Evolutionary conservation across 352 stramenopile genomes (phyloP), one percentile per base, ranked within the genome.

Genomic region (Globisporangium megalacanthum): DNA sequence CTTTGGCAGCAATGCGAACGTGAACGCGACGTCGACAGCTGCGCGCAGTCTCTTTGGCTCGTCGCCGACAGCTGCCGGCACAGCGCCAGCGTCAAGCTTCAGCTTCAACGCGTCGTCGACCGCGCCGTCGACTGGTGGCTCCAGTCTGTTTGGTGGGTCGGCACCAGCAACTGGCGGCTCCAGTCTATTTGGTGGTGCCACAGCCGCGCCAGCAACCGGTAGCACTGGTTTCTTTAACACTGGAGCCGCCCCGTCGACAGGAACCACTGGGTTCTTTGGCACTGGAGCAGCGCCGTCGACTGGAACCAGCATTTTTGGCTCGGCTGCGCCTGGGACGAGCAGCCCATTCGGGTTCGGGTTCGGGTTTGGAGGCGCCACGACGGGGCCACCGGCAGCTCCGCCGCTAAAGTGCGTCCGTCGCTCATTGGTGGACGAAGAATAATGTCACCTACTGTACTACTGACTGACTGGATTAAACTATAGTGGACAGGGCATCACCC

Each of bases 401-500:
- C 52, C 42, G 33, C 59, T 51, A 47, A 52, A 58, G 60, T 65
- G 19, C n/a, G 60, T 65, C 29, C 14, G 41, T 49, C 10, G 7
- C 19, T 45, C 19, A n/a, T 1, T n/a, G 37, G 2, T 36, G 15
- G 0, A 39, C 35, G 7, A 8, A 8, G 10, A 39, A 39, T 39
- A 39, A 39, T 8, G 35, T 39, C 35, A 8, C 6, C 7, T 39
- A 39, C 35, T 39, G 35, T 39, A 39, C 35, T 22, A 7, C 1
- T 52, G 4, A 39, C 25, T 3, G 35, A 13, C 35, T 39, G 35
- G 35, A 29, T 29, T 29, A 29, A 29, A 29, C 9, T 33, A 31
- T 17, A 62, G 60, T 11, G 52, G 60, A 1, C 53, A 57, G 45
- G 60, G 54, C 2, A 85, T 94, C 39, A 86, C 81, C 31, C 54